phyloP scores from a whole-genome alignment of 495 filamentous ascomycete species.

The Aspergillus diversus region DNA sequence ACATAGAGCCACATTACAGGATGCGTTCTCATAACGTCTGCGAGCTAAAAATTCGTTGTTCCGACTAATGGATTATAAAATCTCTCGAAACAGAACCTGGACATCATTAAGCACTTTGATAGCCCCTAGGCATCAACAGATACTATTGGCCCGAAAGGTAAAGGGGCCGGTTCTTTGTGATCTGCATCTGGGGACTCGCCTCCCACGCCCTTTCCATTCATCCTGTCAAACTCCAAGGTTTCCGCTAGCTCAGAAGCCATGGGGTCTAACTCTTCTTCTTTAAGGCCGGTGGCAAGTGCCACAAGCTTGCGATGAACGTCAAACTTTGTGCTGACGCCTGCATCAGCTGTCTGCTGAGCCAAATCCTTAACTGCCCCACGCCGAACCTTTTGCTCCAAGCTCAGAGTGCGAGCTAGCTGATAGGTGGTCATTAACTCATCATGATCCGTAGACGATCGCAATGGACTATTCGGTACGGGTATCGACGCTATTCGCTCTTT shows the following conservation, averaged over 20 bases:
- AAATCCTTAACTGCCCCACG: conserved; percentile 47
- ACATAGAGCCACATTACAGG: not conserved
- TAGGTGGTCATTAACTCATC: conserved; percentile 37
- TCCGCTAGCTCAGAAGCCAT: conserved; percentile 53
- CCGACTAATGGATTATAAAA: not conserved
- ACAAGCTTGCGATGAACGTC: conserved; percentile 57
- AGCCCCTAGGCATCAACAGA: conserved; percentile 41
- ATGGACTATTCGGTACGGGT: conserved; percentile 22
- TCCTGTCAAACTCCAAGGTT: conserved; percentile 51
- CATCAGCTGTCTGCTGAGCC: conserved; percentile 51
- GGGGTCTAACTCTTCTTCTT: conserved; percentile 53
- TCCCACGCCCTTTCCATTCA: conserved; percentile 41
- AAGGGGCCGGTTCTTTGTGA: conserved; percentile 29
- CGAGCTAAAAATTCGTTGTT: not conserved
- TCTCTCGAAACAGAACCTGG: not conserved
- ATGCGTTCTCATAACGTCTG: not conserved
- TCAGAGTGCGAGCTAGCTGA: conserved; percentile 41
- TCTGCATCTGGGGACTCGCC: conserved; percentile 36
- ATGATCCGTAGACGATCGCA: conserved; percentile 26
- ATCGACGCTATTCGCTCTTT: conserved; percentile 29
- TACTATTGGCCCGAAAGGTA: conserved; percentile 34
- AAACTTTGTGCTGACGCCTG: conserved; percentile 54
- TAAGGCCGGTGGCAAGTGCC: conserved; percentile 52
- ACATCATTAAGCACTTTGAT: no score
- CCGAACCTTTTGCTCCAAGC: conserved; percentile 44